Evolutionary conservation across 2,329 filamentous ascomycete species (phyloP), one percentile per base, ranked within the genome.

Genomic region (Colletotrichum sansevieriae): DNA sequence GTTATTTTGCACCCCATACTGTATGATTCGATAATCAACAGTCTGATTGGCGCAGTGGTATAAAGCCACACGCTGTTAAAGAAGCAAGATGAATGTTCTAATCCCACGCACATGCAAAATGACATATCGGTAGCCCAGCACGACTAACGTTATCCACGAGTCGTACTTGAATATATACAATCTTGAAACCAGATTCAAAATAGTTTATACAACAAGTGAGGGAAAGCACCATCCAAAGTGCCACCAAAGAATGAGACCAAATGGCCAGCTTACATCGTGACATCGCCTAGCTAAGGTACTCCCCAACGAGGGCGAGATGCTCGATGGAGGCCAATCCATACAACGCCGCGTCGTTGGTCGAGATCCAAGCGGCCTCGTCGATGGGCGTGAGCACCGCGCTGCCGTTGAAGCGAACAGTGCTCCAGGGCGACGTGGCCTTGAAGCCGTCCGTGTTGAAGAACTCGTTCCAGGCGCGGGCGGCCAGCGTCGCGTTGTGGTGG

Each of bases 291-390:
- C 15, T 20, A 4, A 66, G 58, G 18, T 54, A 63, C 18, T 63
- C 55, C 11, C 70, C 41, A 58, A 81, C 75, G 39, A 81, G 73
- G 3, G 85, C 84, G 71, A 90, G 71, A 61, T 87, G 84, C 72
- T 87, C 84, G 65, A 90, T 88, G 0, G 82, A 85, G 1, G 86
- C 84, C 57, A 89, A 71, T 0, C 87, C 87, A 74, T 88, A 90
- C 67, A 86, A 80, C 0, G 87, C 85, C 6, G 83, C 80, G 47
- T 84, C 85, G 71, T 90, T 90, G 0, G 87, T 89, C 2, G 82
- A 81, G 1, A 90, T 72, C 87, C 87, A 90, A 0, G 78, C 75
- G 0, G 86, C 87, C 75, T 90, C 87, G 18, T 88, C 83, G 0
- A 88, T 80, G 0, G 83, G 80, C 2, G 78, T 73, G 10, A 88